Conservation (phyloP, 768 basidiomycete species). For the Myochromella boudieri region DNA sequence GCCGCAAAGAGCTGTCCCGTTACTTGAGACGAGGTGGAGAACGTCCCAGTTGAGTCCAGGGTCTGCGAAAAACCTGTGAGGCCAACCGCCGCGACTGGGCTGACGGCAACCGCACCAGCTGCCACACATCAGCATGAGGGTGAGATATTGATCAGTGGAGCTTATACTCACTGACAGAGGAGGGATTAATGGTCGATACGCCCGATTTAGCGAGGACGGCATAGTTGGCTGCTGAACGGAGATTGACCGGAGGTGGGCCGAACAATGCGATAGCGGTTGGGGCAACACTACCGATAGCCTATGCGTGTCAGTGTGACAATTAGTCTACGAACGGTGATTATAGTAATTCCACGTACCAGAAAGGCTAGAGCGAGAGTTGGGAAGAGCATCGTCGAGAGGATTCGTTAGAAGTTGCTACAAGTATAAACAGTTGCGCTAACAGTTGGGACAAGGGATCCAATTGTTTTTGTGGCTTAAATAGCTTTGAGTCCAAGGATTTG, state of each 20-base stretch:
- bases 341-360: no score
- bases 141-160: background rate
- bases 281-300: background rate
- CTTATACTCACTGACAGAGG: background rate
- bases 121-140: background rate
- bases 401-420: background rate
- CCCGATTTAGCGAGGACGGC: no score
- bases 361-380: no score
- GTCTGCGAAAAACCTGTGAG: background rate
- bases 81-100: background rate
- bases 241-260: background rate
- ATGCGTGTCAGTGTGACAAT: background rate
- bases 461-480: no score
- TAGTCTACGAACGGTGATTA: background rate
- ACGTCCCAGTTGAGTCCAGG: background rate
- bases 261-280: background rate
- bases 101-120: no score
- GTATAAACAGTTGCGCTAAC: background rate
- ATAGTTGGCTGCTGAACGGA: background rate
- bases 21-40: no score
- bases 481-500: background rate
- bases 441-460: background rate
- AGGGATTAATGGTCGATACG: background rate
- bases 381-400: background rate
- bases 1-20: background rate